Evolutionary conservation across 2,329 filamentous ascomycete species (phyloP), one percentile per base, ranked within the genome.

Genomic region (Hypoxylon rubiginosum): DNA sequence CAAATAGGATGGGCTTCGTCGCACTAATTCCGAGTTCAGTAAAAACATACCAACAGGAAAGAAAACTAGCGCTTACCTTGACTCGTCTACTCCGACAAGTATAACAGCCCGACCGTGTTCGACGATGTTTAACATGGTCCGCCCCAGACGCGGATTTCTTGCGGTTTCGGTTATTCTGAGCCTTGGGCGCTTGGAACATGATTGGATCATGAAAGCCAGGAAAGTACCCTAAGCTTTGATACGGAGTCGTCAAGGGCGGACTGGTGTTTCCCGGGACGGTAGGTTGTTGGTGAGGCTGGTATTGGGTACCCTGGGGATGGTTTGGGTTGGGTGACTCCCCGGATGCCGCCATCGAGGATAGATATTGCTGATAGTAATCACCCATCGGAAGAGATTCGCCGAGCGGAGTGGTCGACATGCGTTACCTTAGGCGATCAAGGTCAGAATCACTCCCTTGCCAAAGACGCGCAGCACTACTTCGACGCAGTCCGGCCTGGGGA

Each of bases 91-190:
- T 91, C 64, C 96, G 88, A 79, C 96, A 99, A 50, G 94, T 98
- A 70, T 85, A 97, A 81, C 96, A 99, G 28, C 96, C 96, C 69
- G 94, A 97, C 73, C 96, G 87, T 46, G 96, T 98, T 72, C 96
- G 89, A 67, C 94, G 91, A 78, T 98, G 95, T 80, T 98, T 98
- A 71, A 97, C 91, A 75, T 92, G 90, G 67, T 97, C 92, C 51
- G 82, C 68, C 2, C 83, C 84, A 1, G 82, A 76, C 9, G 80
- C 74, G 0, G 85, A 86, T 69, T 87, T 88, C 61, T 85, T 82
- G 54, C 86, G 81, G 67, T 78, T 81, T 72, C 85, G 71, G 56
- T 55, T 71, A 51, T 59, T 82, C 53, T 83, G 81, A 10, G 82
- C 70, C 71, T 86, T 86, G 15, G 83, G 77, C 1, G 82, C 74